Evolutionary conservation across 2,329 filamentous ascomycete genomes (phyloP).

Genomic region (Arthrinium phaeospermum): DNA sequence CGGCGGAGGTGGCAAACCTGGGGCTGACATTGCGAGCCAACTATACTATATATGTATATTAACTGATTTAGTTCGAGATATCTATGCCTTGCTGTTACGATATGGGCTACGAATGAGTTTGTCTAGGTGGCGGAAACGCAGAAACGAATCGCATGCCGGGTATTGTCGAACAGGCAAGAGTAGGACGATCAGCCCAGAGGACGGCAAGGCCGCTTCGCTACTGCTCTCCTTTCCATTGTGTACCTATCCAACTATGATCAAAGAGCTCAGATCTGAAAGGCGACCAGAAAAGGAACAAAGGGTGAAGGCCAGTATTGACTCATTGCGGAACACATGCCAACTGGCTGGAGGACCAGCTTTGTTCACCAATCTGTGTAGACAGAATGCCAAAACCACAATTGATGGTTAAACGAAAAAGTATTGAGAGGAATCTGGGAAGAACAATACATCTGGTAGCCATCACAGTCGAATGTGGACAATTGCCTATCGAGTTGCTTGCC

Average conservation of each 20-base stretch:
- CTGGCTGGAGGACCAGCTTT: background rate
- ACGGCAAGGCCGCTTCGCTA: background rate
- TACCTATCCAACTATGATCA: background rate
- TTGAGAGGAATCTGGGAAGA: background rate
- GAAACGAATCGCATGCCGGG: background rate
- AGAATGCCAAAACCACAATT: too few species aligned
- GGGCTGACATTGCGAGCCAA: background rate
- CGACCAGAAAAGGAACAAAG: background rate
- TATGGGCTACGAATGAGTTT: background rate
- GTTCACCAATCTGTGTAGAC: background rate
- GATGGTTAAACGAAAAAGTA: background rate
- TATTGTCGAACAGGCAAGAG: background rate
- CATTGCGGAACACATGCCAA: background rate
- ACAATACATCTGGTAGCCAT: too few species aligned
- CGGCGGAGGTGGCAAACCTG: background rate
- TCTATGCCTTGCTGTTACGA: background rate
- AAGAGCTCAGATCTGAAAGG: background rate
- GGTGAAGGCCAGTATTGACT: background rate
- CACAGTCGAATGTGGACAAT: background rate
- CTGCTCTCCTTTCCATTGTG: background rate
- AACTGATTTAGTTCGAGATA: background rate
- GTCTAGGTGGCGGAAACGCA: background rate
- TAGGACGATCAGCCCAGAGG: background rate
- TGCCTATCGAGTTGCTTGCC: too few species aligned
- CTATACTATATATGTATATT: background rate